Percentiles rank a stretch among this genome's conserved stretches.
Conservation (phyloP, 352 stramenopile species). For the Globisporangium heterothallicum region DNA sequence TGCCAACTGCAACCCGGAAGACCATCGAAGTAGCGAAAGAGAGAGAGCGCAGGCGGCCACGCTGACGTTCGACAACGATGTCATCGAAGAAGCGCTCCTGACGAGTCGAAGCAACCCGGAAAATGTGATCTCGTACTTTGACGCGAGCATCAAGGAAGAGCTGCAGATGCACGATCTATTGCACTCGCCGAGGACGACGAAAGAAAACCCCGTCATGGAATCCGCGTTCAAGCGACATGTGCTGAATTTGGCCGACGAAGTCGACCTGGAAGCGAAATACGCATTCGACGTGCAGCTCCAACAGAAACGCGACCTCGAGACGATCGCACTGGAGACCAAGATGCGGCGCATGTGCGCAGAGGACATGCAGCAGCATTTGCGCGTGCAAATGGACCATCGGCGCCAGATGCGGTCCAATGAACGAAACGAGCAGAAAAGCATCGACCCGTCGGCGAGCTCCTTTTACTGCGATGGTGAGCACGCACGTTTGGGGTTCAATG, state of each 20-base stretch:
- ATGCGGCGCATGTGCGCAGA: slow-evolving; percentile 42
- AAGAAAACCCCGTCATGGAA: slow-evolving; percentile 43
- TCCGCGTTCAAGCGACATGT: slow-evolving; percentile 59
- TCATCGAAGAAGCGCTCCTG: slow-evolving; percentile 27
- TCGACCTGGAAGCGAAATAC: slow-evolving; percentile 54
- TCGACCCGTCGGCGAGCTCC: slow-evolving; percentile 41
- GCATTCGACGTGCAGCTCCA: slow-evolving; percentile 47
- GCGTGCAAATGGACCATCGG: slow-evolving; percentile 45
- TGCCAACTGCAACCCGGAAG: slow-evolving; percentile 22
- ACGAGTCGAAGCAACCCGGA: slow-evolving; percentile 49
- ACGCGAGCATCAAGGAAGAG: slow-evolving; percentile 36
- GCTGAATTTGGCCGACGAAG: slow-evolving; percentile 36
- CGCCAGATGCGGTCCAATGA: slow-evolving; percentile 23
- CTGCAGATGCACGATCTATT: slow-evolving; percentile 40
- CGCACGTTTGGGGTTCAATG: slow-evolving; percentile 41
- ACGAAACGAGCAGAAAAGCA: slow-evolving; percentile 22
- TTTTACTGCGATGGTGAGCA: slow-evolving; percentile 59
- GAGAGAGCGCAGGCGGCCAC: slow-evolving; percentile 13
- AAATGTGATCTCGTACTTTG: slow-evolving; percentile 30
- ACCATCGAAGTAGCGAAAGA: slow-evolving; percentile 9
- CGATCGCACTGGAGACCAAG: slow-evolving; percentile 38
- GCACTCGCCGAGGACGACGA: slow-evolving; percentile 25
- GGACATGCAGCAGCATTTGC: slow-evolving; percentile 52
- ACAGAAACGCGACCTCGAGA: slow-evolving; percentile 51
- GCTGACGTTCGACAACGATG: slow-evolving; percentile 30